A percentile compares a stretch with the other conserved stretches of the same genome.
These are phyloP conservation scores for Crucihimalaya himalaica DNA, from an alignment of 345 rosid species.

Conservation along the genomic window DNA sequence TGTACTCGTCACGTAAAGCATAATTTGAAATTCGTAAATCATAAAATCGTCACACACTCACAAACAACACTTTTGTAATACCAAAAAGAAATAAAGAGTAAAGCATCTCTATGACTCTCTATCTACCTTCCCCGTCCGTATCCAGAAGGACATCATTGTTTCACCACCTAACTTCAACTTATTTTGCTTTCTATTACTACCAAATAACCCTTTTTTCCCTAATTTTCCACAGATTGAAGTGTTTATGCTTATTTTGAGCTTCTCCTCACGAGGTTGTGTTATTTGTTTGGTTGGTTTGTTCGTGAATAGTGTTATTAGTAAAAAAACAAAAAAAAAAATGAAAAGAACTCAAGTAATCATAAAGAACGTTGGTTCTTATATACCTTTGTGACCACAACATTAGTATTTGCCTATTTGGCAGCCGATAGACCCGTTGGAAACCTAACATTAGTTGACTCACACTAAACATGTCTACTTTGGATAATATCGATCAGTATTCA, in stretches of 20 bases:
- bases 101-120: not conserved
- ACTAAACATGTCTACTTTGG: not conserved
- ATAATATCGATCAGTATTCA: not conserved
- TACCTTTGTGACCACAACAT: slow-evolving; percentile 9
- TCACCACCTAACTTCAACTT: slow-evolving; percentile 22
- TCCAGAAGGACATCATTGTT: slow-evolving; percentile 23
- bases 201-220: not conserved
- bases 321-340: not conserved
- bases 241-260: not conserved
- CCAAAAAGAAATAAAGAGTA: not conserved
- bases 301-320: slow-evolving; percentile 10
- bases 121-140: slow-evolving; percentile 13
- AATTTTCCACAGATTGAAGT: not conserved
- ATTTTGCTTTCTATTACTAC: not conserved
- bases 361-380: slow-evolving; percentile 9
- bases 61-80: slow-evolving; percentile 18
- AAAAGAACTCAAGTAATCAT: slow-evolving; percentile 14
- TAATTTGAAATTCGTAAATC: slow-evolving; percentile 19
- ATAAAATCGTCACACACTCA: slow-evolving; percentile 17
- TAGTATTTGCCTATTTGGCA: not conserved
- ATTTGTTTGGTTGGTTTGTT: not conserved
- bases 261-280: not conserved
- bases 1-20: slow-evolving; percentile 31
- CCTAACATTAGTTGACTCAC: not conserved
- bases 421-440: slow-evolving; percentile 3